Evolutionary conservation across 177 flowering plant species (phyloP), one percentile per base, ranked within the genome.

Genomic region (Telopea speciosissima): DNA sequence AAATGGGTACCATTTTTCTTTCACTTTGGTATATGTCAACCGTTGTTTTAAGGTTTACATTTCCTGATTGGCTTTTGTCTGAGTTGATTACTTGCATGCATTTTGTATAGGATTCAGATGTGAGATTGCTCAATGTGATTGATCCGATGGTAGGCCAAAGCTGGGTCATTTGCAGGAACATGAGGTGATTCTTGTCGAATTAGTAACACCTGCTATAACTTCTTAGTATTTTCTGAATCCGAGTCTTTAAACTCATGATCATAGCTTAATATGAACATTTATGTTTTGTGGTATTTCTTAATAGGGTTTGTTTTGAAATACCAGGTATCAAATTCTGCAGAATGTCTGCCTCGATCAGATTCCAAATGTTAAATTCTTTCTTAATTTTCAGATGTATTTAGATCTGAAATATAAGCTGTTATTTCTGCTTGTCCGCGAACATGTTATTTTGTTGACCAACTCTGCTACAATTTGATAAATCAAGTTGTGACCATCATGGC

Each of bases 161-260:
- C 85, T 73, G 78, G 97, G 97, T 40, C 93, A 85, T 75, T 79
- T 93, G 85, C 97, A 91, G 80, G 95, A 89, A 88, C 16, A 88
- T 84, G 89, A 93, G 98, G 98, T 89, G 61, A 61, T 64, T 63
- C 44, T 73, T 49, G 59, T 16, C 28, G n/a, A 17, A 11, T n/a
- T 24, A 31, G 69, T 28, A 21, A 3, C 40, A 21, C 5, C 21
- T 63, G 52, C 17, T 62, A 52, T 62, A 14, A 33, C 31, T 52
- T 26, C 33, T 31, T 24, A 8, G 8, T 22, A 31, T 22, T 44
- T 14, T 58, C 31, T 19, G 40, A 24, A 5, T 36, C 40, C 21
- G 3, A n/a, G 17, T 42, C 28, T 16, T 62, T 58, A 3, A n/a
- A 19, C 61, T 17, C 40, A 1, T 54, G 58, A 49, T 44, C 26